Evolutionary conservation across 805 yeast species (phyloP), one percentile per base, ranked within the genome.

Genomic region (Yarrowia sp.): DNA sequence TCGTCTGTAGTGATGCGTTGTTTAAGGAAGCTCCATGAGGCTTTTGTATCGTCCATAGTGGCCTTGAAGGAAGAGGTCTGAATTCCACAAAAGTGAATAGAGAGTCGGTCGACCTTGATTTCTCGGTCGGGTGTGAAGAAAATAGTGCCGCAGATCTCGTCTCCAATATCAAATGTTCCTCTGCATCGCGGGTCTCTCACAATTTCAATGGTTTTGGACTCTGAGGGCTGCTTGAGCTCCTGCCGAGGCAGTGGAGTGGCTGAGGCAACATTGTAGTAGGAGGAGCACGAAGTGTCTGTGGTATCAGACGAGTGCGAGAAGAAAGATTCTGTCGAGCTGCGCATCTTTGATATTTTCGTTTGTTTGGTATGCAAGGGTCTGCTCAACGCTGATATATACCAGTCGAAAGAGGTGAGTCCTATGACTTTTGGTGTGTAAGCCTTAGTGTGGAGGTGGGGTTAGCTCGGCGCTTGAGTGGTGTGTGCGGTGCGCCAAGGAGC

Each of bases 281-380:
- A 58, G 42, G 48, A 43, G 43, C 50, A 44, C 35, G 64, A 58
- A n/a, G 64, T 58, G 35, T 58, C 64, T 33, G 64, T 58, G 28
- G 64, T 58, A 15, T 58, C 64, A 33, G 64, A 58, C 42, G 50
- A n/a, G 35, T 43, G 64, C 4, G 64, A 58, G 35, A 43, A 58
- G 42, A 44, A 58, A 10, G 64, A 58, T 13, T 58, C 64, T 13
- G 51, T 58, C 18, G 50, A 58, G 47, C 47, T 39, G 13, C 61
- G 36, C 61, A 55, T 31, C 1, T 13, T n/a, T 11, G 28, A 15
- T 13, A 32, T 32, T 47, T 15, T 45, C 9, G 22, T 13, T 17
- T 28, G n/a, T 3, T 35, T 35, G 38, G 13, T 35, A 9, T 35
- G 38, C 28, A 22, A 35, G 38, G 38, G 13, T 35, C 38, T 11